Conservation (phyloP, 2,329 filamentous ascomycete species). For the Ophiocordyceps camponoti-rufipedis region DNA sequence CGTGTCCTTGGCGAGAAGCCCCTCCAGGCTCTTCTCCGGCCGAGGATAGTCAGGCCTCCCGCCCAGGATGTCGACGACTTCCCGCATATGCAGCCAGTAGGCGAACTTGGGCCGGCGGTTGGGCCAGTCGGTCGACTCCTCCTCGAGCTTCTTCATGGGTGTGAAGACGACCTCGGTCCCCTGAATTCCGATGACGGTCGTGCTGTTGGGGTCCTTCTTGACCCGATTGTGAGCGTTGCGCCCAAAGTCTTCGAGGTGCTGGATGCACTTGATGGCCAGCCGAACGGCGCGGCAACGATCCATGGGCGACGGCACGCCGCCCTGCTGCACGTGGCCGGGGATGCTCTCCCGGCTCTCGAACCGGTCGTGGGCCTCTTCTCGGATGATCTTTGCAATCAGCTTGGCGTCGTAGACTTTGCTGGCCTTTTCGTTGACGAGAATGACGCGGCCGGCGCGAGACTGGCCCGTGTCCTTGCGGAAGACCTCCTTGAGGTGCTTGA, state of each 20-base stretch:
- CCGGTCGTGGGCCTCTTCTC: constrained; percentile 74
- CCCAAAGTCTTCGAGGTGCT: constrained; percentile 69
- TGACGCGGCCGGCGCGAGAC: constrained; percentile 77
- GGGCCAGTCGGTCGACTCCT: constrained; percentile 79
- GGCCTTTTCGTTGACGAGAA: constrained; percentile 92
- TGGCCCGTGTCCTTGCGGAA: constrained; percentile 77
- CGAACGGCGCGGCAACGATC: constrained; percentile 84
- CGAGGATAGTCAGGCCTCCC: constrained; percentile 41
- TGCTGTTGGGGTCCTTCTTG: constrained; percentile 52
- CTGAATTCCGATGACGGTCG: constrained; percentile 78
- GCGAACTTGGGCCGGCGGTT: constrained; percentile 69
- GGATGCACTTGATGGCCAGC: constrained; percentile 83
- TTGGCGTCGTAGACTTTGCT: constrained; percentile 82
- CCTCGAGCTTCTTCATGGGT: constrained; percentile 63
- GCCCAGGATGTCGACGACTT: constrained; percentile 68
- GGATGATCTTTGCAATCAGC: constrained; percentile 88
- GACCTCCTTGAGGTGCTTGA: constrained; percentile 69
- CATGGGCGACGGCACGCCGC: constrained; percentile 85
- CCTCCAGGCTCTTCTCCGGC: constrained; percentile 31
- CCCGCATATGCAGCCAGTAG: constrained; percentile 69
- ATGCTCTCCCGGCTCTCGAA: constrained; percentile 89
- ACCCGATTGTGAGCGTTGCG: constrained; percentile 49
- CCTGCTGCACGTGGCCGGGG: constrained; percentile 87
- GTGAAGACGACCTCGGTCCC: constrained; percentile 81
- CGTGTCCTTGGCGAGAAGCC: constrained; percentile 38